A percentile compares a stretch with the other conserved stretches of the same genome.
Evolutionary conservation across 2,329 filamentous ascomycete genomes (phyloP).

Genomic region (Claviceps quebecensis): DNA sequence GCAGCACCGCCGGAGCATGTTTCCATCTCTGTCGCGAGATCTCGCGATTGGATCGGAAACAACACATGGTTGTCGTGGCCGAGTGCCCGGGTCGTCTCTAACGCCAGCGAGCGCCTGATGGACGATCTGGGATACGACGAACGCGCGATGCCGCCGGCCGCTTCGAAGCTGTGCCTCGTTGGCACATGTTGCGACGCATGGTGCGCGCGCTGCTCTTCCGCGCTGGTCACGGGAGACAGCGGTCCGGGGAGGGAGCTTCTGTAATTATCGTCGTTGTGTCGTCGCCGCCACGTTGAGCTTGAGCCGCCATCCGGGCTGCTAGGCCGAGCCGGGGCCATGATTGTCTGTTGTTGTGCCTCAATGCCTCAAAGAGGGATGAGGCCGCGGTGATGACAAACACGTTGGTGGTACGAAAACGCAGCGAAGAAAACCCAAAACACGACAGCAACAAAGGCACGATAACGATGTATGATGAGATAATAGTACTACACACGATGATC

Average conservation of each 20-base stretch:
- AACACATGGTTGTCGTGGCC: conserved; percentile 10
- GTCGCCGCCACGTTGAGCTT: conserved; percentile 5
- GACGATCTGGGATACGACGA: conserved; percentile 3
- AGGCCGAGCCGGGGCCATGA: conserved; percentile 12
- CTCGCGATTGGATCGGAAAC: conserved; percentile 12
- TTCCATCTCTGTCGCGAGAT: conserved; percentile 1
- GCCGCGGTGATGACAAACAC: no score
- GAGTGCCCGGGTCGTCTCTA: neutral
- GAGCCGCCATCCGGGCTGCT: conserved; percentile 8
- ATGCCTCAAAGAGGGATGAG: neutral
- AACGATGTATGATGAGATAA: no score
- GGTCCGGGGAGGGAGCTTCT: neutral
- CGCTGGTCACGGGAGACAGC: neutral
- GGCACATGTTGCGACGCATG: neutral
- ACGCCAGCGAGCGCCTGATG: conserved; percentile 5
- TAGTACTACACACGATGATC: no score
- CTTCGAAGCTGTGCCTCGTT: conserved; percentile 6
- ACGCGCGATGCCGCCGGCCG: neutral
- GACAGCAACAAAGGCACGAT: neutral
- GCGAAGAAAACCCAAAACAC: neutral
- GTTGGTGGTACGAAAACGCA: neutral
- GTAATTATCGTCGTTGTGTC: conserved; percentile 4
- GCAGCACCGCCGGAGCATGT: neutral
- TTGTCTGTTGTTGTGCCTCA: conserved; percentile 3
- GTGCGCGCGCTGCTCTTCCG: neutral